Base-by-base conservation (phyloP, 106 monocot genomes). In the Chionographis japonica region DNA sequence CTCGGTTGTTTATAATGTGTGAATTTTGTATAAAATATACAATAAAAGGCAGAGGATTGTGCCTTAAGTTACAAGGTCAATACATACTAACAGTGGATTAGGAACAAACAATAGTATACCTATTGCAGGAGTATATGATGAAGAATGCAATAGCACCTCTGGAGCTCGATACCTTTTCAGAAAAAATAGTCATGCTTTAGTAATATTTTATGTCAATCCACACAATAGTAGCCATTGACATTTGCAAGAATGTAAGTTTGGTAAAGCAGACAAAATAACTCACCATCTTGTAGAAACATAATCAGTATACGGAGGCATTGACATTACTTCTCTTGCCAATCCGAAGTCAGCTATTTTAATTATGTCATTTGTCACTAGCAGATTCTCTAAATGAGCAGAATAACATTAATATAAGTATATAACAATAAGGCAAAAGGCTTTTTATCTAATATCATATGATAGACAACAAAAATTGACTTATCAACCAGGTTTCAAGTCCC, bases 231-330 rank as follows among this genome's bases (percentile, higher is more conserved):
- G 35, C 15, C 14, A 63, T 59, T 37, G 43, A 12, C 13, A 56
- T 3, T 54, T 56, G 51, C 15, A 54, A 52, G 11, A 7, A 58
- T 4, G 41, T 35, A 39, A 50, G 20, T 38, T 37, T 20, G 8
- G 52, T 18, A 15, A 36, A 80, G 8, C 6, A 67, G 13, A 38
- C 16, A 2, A 66, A 66, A 50, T 27, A 37, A 81, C 95, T 72
- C 50, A 95, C 95, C 95, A 95, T 84, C 95, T 76, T 12, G 95
- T 95, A 58, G 95, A 91, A 81, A 95, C 95, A 81, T 95, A 95
- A 66, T 95, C 95, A 68, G 95, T 91, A 65, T 88, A 95, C 57
- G 95, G 95, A 78, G 95, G 88, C 27, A 50, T 67, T 53, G 95
- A 89, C 61, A 70, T 76, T 60, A 91, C 77, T 80, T 95, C 95